These are phyloP conservation scores for Geranium brycei DNA, from an alignment of 345 rosid genomes.

Conservation along the genomic window DNA sequence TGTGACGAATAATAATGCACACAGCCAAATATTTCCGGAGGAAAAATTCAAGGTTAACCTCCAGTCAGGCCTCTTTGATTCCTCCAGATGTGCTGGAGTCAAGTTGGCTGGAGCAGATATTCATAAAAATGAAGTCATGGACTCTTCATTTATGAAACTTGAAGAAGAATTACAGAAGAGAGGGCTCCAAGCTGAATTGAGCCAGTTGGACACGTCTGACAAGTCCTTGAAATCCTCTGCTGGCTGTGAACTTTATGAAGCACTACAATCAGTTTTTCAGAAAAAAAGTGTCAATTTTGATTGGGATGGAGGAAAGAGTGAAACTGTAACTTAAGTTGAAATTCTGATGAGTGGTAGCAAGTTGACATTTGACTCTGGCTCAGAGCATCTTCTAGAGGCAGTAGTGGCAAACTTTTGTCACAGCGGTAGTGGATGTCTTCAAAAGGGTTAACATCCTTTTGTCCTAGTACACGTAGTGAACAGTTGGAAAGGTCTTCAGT, in stretches of 20 bases:
- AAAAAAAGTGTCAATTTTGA: constrained; percentile 22
- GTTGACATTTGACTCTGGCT: constrained; percentile 38
- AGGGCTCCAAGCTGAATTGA: constrained; percentile 8
- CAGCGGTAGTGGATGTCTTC: constrained; percentile 42
- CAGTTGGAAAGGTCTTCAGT: constrained; percentile 48
- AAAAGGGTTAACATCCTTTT: constrained; percentile 54
- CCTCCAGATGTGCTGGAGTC: too few relatives aligned
- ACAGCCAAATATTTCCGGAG: constrained; percentile 28
- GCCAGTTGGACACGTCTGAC: neutral
- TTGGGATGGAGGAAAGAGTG: constrained; percentile 36
- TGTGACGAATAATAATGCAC: constrained; percentile 19
- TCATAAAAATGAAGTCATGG: neutral
- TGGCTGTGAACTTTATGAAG: constrained; percentile 73
- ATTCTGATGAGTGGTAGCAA: constrained; percentile 44
- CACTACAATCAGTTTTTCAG: constrained; percentile 57
- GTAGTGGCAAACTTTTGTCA: constrained; percentile 63
- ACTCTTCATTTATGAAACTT: constrained; percentile 25
- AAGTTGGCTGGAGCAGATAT: too few relatives aligned
- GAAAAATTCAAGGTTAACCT: constrained; percentile 25
- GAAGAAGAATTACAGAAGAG: constrained; percentile 22
- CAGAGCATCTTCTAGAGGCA: constrained; percentile 84
- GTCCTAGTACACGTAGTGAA: constrained; percentile 54
- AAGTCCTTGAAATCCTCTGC: constrained; percentile 41
- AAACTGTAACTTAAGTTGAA: constrained; percentile 25
- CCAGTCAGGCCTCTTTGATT: constrained; percentile 20